phyloP scores from a whole-genome alignment of 768 basidiomycete genomes.

The Lanmaoa rubissima region DNA sequence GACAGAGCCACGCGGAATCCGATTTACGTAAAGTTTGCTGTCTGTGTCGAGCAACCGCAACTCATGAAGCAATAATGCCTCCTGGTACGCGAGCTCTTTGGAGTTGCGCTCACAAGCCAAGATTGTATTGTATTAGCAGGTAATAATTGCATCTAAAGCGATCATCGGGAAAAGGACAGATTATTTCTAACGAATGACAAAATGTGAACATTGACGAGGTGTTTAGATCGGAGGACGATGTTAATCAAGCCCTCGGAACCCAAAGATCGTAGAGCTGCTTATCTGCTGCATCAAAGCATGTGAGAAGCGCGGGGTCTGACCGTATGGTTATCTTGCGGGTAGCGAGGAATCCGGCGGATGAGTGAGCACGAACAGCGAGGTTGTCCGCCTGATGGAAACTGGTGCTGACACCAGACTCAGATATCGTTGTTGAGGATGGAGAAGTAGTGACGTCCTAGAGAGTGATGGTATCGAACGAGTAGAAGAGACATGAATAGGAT shows the following conservation, averaged over 20 bases:
- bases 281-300: constrained; percentile 75
- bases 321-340: constrained; percentile 48
- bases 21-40: constrained; percentile 21
- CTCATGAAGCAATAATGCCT: not conserved
- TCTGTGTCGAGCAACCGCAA: not conserved
- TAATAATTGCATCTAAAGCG: not conserved
- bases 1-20: not conserved
- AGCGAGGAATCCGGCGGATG: constrained; percentile 25
- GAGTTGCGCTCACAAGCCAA: not conserved
- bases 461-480: not conserved
- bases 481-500: not conserved
- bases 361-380: constrained; percentile 16
- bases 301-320: constrained; percentile 62
- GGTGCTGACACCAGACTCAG: constrained; percentile 26
- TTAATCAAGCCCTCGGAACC: constrained; percentile 44
- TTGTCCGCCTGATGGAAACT: constrained; percentile 21
- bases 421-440: constrained; percentile 34
- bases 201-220: not conserved
- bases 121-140: not conserved
- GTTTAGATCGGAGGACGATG: not conserved
- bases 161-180: not conserved
- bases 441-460: constrained; percentile 18
- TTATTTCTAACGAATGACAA: not conserved
- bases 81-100: not conserved
- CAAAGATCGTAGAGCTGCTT: constrained; percentile 77